These are phyloP conservation scores for Umbelopsis ramanniana DNA, from an alignment of 192 early-diverging fungal species.

Conservation along the genomic window DNA sequence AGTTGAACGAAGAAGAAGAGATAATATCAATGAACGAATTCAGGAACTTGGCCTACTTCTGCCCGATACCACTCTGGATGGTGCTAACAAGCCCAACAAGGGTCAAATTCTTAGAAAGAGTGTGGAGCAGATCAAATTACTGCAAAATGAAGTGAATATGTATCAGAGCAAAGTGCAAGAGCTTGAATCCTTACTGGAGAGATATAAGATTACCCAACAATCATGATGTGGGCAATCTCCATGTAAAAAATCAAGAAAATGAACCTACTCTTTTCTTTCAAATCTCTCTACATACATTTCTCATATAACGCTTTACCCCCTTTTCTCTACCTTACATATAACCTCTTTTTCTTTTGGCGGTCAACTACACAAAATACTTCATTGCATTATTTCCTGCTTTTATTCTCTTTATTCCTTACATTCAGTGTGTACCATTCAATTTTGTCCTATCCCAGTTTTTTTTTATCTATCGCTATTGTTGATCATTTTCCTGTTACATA, in stretches of 20 bases:
- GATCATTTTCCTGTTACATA: neutral
- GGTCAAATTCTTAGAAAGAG: constrained; percentile 92
- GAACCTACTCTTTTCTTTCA: no score
- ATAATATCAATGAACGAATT: constrained; percentile 99
- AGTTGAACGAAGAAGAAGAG: constrained; percentile 94
- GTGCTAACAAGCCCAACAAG: constrained; percentile 91
- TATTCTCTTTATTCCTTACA: neutral
- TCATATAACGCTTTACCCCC: neutral
- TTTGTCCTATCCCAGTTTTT: neutral
- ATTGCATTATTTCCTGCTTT: neutral
- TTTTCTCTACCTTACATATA: constrained; percentile 4
- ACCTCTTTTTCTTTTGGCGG: neutral
- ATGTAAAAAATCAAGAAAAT: no score
- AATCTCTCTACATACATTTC: neutral
- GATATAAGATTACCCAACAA: constrained; percentile 7
- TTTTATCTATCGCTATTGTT: constrained; percentile 5
- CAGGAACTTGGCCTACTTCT: constrained; percentile 87
- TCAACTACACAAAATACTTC: neutral
- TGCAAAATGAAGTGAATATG: constrained; percentile 35
- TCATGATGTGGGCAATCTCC: neutral
- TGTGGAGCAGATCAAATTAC: constrained; percentile 84
- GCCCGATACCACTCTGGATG: constrained; percentile 78
- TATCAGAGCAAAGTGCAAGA: constrained; percentile 39
- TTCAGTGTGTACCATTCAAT: neutral
- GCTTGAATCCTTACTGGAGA: constrained; percentile 34